Base-by-base conservation (phyloP, 768 basidiomycete species). In the Psilocybe cubensis region DNA sequence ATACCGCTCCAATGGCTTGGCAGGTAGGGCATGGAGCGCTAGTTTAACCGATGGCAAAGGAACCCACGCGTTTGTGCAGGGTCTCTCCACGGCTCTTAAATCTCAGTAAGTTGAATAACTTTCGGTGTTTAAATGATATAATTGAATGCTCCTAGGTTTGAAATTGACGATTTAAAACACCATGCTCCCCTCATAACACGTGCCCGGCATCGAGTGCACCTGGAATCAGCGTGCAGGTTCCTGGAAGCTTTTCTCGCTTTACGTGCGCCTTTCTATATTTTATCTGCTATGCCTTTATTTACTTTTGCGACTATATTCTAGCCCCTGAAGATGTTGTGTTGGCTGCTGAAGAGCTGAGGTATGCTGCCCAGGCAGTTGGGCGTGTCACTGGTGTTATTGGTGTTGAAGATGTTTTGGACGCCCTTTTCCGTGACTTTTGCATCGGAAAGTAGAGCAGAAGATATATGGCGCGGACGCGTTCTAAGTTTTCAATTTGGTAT, bases 291-390 rank as follows among this genome's bases (percentile, higher is more conserved):
- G 7, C 11, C 46, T 20, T n/a, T 44, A n/a, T 14, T 40, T 48
- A n/a, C 33, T 47, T 43, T 52, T 4, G 50, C 28, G 18, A 11
- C 18, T 7, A 23, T 44, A 23, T n/a, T n/a, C n/a, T 66, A 88
- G 87, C 82, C 8, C 64, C 82, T 1, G 78, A 82, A n/a, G 91
- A 94, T 59, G 74, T 95, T 3, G 92, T 95, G 5, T 68, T 91
- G 10, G 92, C 84, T 4, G 93, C 93, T 0, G 94, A 96, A 69
- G 92, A 94, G 67, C 78, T 96, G 23, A 85, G 94, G 23, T 93
- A 94, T 67, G 94, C 93, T 1, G 87, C 89, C 0, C 82, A 83
- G 57, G 87, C 92, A 3, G 82, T 96, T n/a, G 94, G 92, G 1
- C 84, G 85, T 56, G 85, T 96, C n/a, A 86, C 89, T 1, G 94